Percentiles rank a stretch among this genome's conserved stretches.
These are phyloP conservation scores for Lactarius vividus DNA, from an alignment of 768 basidiomycete genomes.

Conservation along the genomic window DNA sequence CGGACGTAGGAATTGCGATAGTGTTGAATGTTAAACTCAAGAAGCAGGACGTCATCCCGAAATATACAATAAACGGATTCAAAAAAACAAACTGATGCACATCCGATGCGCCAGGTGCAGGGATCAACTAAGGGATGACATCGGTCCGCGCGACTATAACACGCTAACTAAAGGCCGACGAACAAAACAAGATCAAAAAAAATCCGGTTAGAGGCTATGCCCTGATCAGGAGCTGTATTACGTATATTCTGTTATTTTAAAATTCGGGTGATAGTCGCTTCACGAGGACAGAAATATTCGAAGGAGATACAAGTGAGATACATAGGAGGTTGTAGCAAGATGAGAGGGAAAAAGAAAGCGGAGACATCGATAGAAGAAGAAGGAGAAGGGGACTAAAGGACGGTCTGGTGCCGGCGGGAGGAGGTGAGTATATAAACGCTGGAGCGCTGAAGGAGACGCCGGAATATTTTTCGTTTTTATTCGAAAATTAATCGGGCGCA, in stretches of 20 bases:
- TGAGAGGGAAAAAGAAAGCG: not conserved
- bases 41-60: too few species aligned
- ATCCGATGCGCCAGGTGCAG: not conserved
- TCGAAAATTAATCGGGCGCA: not conserved
- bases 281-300: not conserved
- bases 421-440: not conserved
- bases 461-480: not conserved
- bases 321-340: not conserved
- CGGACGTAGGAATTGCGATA: not conserved
- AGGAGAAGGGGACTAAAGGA: not conserved
- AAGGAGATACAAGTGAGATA: not conserved
- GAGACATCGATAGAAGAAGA: not conserved
- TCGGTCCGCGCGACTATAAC: not conserved
- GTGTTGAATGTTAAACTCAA: not conserved
- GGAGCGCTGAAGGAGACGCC: not conserved
- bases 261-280: not conserved
- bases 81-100: not conserved
- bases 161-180: not conserved
- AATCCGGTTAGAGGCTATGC: not conserved
- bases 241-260: not conserved
- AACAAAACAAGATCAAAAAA: not conserved
- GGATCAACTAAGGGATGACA: not conserved
- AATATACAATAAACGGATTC: not conserved
- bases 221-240: not conserved
- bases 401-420: not conserved